A percentile compares a stretch with the other conserved stretches of the same genome.
Conservation (phyloP, 1,139 yeast genomes). For the Pichia kudriavzevii region DNA sequence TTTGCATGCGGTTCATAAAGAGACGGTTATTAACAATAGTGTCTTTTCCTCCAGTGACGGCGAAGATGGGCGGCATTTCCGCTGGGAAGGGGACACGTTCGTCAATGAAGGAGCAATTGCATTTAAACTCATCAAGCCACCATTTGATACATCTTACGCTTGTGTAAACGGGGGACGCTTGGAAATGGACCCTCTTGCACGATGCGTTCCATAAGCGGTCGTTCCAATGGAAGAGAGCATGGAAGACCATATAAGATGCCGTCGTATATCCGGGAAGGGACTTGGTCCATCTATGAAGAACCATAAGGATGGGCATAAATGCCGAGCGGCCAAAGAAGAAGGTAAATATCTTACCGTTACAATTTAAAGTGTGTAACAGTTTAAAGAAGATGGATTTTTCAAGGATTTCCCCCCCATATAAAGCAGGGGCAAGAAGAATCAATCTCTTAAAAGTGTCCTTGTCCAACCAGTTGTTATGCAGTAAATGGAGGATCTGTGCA, state of each 20-base stretch:
- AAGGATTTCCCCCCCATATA: constrained; percentile 72
- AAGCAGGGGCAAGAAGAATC: constrained; percentile 82
- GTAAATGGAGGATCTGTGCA: constrained; percentile 64
- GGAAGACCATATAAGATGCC: constrained; percentile 70
- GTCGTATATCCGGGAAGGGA: constrained; percentile 34
- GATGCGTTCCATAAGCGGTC: constrained; percentile 76
- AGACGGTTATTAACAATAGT: constrained; percentile 58
- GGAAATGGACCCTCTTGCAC: too few species aligned
- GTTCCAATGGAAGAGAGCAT: constrained; percentile 79
- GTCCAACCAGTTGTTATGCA: constrained; percentile 45
- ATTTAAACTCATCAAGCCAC: constrained; percentile 78
- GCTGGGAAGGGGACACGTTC: too few species aligned
- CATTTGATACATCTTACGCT: constrained; percentile 78
- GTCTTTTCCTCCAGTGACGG: constrained; percentile 59
- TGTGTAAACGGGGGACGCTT: constrained; percentile 81
- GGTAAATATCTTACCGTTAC: too few species aligned
- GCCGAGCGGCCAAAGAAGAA: too few species aligned
- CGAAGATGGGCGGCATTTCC: constrained; percentile 44
- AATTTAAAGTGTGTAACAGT: constrained; percentile 44
- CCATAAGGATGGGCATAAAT: too few species aligned
- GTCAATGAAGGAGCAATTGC: too few species aligned
- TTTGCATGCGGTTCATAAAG: constrained; percentile 44
- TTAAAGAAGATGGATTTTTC: constrained; percentile 48
- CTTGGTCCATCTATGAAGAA: too few species aligned
- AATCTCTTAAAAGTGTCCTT: too few species aligned